Evolutionary conservation across 192 early-diverging fungal species (phyloP), one percentile per base, ranked within the genome.

Genomic region (Umbelopsis sp.): DNA sequence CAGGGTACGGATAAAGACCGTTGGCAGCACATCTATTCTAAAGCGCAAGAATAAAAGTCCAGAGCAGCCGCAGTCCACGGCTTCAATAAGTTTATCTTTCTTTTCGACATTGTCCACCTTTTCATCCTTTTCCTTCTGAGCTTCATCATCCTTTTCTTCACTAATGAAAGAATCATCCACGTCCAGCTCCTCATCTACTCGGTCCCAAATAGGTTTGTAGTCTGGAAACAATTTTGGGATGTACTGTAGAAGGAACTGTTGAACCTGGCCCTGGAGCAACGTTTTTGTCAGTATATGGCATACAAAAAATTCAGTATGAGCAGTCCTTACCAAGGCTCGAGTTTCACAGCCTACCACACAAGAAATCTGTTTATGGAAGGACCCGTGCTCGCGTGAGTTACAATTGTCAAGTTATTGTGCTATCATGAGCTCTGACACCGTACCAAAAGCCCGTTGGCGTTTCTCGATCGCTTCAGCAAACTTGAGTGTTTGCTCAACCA

Each of bases 21-120:
- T 73, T 27, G 84, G 83, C 25, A 49, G 65, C 2, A 79, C 73
- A 51, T 85, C 71, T 1, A 85, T 69, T 35, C 84, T 35, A 44
- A 85, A 84, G 22, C 84, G 68, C 27, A 81, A 69, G 53, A 85
- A 85, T 16, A 85, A 46, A 15, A 80, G 46, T 16, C 84, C 84
- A 25, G 74, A 74, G 69, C 84, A 85, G 2, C 81, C 82, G 3
- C 83, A 55, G 49, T 85, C 84, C 7, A 85, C 81, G 13, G 79
- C 83, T 64, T 85, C 80, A 30, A 85, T 75, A 15, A 52, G 64
- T 41, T 46, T 30, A 30, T 70, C 68, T 11, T 49, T 51, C 18
- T 45, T 46, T 21, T 61, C 67, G 5, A 49, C 67, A 3, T 35
- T 48, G 33, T 22, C 41, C 15, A 33, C 44, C 22, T 46, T 15